Percentiles rank a stretch among this genome's conserved stretches.
phyloP scores from a whole-genome alignment of 345 rosid genomes.

The Mallotus nudiflorus region DNA sequence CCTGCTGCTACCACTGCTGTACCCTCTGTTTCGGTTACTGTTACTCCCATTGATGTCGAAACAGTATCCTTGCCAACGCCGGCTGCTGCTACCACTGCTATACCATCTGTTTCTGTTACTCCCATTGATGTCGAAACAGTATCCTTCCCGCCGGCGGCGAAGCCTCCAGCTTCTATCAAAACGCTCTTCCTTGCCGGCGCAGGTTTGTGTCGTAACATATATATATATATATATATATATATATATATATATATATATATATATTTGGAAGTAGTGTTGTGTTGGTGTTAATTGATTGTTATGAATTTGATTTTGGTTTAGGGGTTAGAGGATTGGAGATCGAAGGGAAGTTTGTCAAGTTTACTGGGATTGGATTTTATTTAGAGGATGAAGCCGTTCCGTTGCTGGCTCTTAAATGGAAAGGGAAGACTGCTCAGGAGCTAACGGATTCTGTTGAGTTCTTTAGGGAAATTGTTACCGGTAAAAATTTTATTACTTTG shows the following conservation, averaged over 20 bases:
- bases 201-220: too few relatives aligned
- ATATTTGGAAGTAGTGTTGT: too few relatives aligned
- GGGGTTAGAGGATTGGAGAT: conserved; percentile 82
- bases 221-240: too few relatives aligned
- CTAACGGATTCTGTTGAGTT: conserved; percentile 64
- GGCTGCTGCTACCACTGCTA: too few relatives aligned
- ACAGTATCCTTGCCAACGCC: too few relatives aligned
- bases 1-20: too few relatives aligned
- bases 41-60: too few relatives aligned
- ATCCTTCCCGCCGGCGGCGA: conserved; percentile 53
- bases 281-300: not conserved
- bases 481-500: conserved; percentile 33
- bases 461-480: conserved; percentile 77
- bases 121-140: conserved; percentile 50
- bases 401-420: conserved; percentile 67
- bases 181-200: conserved; percentile 83
- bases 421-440: conserved; percentile 52
- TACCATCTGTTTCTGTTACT: conserved; percentile 20
- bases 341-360: conserved; percentile 66
- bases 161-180: conserved; percentile 64
- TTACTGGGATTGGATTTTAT: conserved; percentile 85
- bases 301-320: conserved; percentile 1
- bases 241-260: too few relatives aligned
- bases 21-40: too few relatives aligned
- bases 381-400: conserved; percentile 55